These are phyloP conservation scores for Xylariaceae sp. DNA, from an alignment of 2,329 filamentous ascomycete genomes.

Conservation along the genomic window DNA sequence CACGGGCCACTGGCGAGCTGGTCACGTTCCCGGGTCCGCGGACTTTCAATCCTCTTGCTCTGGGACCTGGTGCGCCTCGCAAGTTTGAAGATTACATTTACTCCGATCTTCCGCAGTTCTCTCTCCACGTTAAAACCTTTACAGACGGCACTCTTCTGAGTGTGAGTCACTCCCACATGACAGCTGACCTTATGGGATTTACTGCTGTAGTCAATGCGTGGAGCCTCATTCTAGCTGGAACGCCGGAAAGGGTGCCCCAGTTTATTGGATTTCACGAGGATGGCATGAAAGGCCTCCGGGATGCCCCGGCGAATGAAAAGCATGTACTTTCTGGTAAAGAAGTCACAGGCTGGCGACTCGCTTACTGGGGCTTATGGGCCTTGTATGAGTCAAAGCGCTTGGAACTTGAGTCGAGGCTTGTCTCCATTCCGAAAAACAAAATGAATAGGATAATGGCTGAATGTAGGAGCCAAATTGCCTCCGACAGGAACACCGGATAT, in stretches of 20 bases:
- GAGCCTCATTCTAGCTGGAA: background rate
- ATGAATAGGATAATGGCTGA: slow-evolving; percentile 1
- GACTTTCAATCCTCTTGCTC: background rate
- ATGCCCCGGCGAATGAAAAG: background rate
- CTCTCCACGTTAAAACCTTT: background rate
- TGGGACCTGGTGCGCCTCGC: background rate
- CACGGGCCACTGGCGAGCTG: background rate
- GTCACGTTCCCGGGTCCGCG: background rate
- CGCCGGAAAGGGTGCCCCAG: background rate
- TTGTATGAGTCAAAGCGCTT: background rate
- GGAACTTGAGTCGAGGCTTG: background rate
- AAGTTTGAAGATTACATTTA: slow-evolving; percentile 1
- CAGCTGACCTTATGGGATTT: background rate
- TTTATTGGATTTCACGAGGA: slow-evolving; percentile 1
- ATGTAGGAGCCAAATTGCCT: background rate
- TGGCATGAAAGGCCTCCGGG: background rate
- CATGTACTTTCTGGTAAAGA: slow-evolving; percentile 1
- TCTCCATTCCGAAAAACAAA: background rate
- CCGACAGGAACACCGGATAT: background rate
- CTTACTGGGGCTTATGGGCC: background rate
- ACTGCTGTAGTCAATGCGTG: background rate
- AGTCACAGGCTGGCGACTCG: background rate
- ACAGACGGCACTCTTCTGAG: background rate
- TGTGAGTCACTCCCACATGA: background rate
- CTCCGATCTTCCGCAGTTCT: background rate